Percentiles rank a stretch among this genome's conserved stretches.
Conservation (phyloP, 306 rosid genomes). For the Lathyrus sativus region DNA sequence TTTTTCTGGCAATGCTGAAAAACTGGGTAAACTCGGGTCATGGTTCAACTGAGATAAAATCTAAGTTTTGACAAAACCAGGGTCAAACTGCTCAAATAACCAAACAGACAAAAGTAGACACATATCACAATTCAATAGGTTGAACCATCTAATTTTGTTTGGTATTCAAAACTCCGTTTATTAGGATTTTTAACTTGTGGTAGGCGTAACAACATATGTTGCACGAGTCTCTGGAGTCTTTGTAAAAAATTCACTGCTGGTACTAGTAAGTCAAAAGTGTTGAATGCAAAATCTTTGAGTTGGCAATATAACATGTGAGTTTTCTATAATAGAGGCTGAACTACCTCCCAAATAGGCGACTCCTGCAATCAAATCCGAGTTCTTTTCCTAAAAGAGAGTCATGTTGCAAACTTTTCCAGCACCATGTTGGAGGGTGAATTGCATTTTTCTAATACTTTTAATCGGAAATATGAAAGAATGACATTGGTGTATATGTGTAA, state of each 20-base stretch:
- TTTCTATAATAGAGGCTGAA: no score
- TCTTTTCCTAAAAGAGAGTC: no score
- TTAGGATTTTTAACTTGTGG: background rate
- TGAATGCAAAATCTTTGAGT: no score
- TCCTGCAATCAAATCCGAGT: no score
- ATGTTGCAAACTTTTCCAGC: no score
- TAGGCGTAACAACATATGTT: background rate
- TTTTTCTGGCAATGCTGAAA: background rate
- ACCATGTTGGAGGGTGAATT: no score
- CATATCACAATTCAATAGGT: background rate
- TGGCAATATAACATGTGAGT: no score
- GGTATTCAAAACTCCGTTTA: background rate
- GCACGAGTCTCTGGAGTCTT: no score
- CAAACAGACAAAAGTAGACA: background rate
- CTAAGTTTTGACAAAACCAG: background rate
- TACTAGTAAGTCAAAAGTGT: no score
- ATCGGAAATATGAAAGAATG: constrained; percentile 12
- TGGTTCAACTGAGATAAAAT: background rate
- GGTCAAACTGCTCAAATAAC: background rate
- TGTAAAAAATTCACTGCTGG: no score
- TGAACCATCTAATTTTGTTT: background rate
- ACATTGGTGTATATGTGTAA: constrained; percentile 5
- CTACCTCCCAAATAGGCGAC: no score
- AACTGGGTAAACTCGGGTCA: background rate
- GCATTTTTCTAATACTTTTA: background rate